Evolutionary conservation across 2,329 filamentous ascomycete genomes (phyloP).

Genomic region (Sphaerulina vaccinii): DNA sequence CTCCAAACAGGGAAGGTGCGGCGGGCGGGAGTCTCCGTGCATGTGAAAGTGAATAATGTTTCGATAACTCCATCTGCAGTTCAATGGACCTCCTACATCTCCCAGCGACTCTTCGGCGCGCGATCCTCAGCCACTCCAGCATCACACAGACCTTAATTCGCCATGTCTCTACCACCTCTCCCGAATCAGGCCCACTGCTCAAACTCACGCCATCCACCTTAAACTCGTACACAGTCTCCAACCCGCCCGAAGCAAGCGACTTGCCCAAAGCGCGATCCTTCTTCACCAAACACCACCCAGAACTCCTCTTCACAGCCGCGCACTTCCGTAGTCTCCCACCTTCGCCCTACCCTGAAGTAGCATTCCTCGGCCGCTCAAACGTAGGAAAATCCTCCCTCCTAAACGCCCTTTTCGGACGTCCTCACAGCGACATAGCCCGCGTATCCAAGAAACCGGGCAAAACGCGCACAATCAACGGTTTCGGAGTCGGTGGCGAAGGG

Average conservation of each 20-base stretch:
- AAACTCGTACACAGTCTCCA: conserved; percentile 35
- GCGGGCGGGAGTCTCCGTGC: too few relatives aligned
- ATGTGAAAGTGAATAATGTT: not conserved
- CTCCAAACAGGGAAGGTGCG: too few relatives aligned
- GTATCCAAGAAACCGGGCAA: conserved; percentile 61
- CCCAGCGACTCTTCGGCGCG: conserved; percentile 26
- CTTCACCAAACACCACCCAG: conserved; percentile 50
- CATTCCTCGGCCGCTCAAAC: conserved; percentile 68
- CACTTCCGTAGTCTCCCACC: conserved; percentile 61
- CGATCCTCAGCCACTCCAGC: conserved; percentile 11
- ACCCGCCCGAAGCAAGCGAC: conserved; percentile 38
- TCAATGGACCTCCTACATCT: conserved; percentile 33
- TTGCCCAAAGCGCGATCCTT: conserved; percentile 44
- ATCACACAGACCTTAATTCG: conserved; percentile 3
- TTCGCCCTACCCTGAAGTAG: conserved; percentile 58
- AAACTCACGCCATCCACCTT: conserved; percentile 33
- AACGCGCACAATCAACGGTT: conserved; percentile 66
- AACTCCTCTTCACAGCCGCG: conserved; percentile 59
- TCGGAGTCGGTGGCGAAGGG: conserved; percentile 52
- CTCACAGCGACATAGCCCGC: conserved; percentile 47
- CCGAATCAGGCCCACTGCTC: conserved; percentile 25
- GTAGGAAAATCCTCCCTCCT: conserved; percentile 68
- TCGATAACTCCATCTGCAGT: not conserved
- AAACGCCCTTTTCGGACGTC: conserved; percentile 59
- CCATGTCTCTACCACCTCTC: conserved; percentile 6